phyloP scores from a whole-genome alignment of 2,329 filamentous ascomycete genomes.

The Aspergillus amoenus region DNA sequence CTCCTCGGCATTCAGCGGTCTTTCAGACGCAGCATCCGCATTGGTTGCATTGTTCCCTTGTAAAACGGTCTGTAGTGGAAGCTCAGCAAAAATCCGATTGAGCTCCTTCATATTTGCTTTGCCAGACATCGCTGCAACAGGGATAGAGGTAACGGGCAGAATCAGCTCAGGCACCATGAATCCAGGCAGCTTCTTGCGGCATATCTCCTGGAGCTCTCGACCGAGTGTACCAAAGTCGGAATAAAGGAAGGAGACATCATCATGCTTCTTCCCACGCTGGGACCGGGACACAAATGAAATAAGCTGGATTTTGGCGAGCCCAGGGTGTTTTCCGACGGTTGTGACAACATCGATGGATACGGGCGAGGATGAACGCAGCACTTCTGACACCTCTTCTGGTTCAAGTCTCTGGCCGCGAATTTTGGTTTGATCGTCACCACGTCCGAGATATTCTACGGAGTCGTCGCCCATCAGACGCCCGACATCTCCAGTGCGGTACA shows the following conservation, averaged over 20 bases:
- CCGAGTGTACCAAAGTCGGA: conserved; percentile 21
- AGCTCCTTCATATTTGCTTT: conserved; percentile 36
- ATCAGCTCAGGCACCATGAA: conserved; percentile 32
- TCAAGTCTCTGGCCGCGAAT: conserved; percentile 80
- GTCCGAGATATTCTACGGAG: conserved; percentile 69
- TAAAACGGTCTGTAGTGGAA: conserved; percentile 26
- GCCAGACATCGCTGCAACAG: conserved; percentile 29
- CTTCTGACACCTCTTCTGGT: conserved; percentile 64
- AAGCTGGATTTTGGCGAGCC: conserved; percentile 27
- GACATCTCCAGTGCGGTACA: conserved; percentile 81
- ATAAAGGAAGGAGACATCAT: conserved; percentile 17
- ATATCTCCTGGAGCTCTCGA: conserved; percentile 25
- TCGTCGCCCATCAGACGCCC: conserved; percentile 75
- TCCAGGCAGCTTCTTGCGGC: conserved; percentile 25
- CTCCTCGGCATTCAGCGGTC: conserved; percentile 26
- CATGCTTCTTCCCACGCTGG: conserved; percentile 9
- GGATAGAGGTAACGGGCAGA: conserved; percentile 26
- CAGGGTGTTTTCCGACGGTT: conserved; percentile 30
- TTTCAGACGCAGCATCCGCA: conserved; percentile 2
- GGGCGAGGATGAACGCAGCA: conserved; percentile 25
- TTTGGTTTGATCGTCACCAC: conserved; percentile 80
- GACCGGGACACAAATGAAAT: conserved; percentile 29
- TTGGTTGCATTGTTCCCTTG: conserved; percentile 16
- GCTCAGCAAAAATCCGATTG: conserved; percentile 25
- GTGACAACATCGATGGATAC: conserved; percentile 27